Conservation (phyloP, 257 asterid species). For the Jaltomata sinuosa region DNA sequence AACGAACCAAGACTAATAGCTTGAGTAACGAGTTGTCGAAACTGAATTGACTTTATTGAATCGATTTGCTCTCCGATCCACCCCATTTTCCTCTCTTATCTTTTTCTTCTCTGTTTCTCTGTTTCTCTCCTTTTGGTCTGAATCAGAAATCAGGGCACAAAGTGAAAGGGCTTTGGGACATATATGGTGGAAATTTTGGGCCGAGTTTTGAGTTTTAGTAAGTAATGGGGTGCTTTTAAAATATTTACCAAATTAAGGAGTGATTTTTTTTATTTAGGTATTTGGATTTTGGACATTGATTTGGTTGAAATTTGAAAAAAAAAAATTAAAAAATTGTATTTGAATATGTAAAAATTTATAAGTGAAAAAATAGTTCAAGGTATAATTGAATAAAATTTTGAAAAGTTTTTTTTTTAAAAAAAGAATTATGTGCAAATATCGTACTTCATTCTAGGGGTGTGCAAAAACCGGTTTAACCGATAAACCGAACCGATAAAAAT, state of each 20-base stretch:
- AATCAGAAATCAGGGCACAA: not conserved
- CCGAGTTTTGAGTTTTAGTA: not conserved
- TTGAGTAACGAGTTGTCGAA: constrained; percentile 80
- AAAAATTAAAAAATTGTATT: not conserved
- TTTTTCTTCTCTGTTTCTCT: not conserved
- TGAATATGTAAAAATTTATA: too few species aligned
- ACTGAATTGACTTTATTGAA: constrained; percentile 71
- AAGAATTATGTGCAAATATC: too few species aligned
- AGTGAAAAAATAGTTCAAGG: too few species aligned
- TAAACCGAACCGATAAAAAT: too few species aligned
- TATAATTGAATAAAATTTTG: too few species aligned
- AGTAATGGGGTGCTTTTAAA: not conserved
- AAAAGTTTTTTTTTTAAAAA: too few species aligned
- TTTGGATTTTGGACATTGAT: too few species aligned
- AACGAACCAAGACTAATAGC: constrained; percentile 76
- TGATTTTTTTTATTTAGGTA: too few species aligned
- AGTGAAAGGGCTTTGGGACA: not conserved
- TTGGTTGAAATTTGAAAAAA: too few species aligned
- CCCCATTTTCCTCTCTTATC: constrained; percentile 42
- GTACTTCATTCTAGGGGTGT: too few species aligned
- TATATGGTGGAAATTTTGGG: not conserved
- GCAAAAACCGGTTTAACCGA: too few species aligned
- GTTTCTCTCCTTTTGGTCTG: not conserved
- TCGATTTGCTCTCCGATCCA: constrained; percentile 97
- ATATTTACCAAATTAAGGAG: not conserved